Evolutionary conservation across 1,284 basidiomycete species (phyloP), one percentile per base, ranked within the genome.

Genomic region (Puccinia horiana): DNA sequence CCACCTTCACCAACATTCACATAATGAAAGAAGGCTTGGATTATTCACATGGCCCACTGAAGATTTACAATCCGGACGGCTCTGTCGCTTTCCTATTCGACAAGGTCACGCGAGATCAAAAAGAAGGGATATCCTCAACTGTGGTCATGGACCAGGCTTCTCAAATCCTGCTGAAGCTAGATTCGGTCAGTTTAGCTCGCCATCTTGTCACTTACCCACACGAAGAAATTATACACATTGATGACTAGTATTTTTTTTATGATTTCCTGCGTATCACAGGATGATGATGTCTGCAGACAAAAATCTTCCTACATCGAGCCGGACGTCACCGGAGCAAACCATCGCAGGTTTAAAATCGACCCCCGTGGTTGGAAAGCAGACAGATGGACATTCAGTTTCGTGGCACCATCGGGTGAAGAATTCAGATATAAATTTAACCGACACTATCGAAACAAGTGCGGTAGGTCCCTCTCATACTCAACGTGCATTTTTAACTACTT

Each of bases 1-100:
- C 42, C 42, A 20, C 42, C 42, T 44, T 47, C 42, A 70, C 42
- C 16, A 70, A 70, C 26, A n/a, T 70, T 23, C 40, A 47, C 18
- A 70, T 70, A 37, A 70, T 70, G 69, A 47, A 23, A 40, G 14
- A 47, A 9, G 12, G 11, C 23, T 23, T 49, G 29, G 69, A 70
- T 16, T 49, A 70, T 40, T 49, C 69, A 16, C 18, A 70, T 14
- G 42, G 42, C 14, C n/a, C 26, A 20, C 42, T 70, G 18, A 23
- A 44, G 29, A 40, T 70, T 47, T 16, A 70, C 18, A 47, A 70
- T 40, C 47, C 42, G 9, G 47, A 70, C 42, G 69, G 69, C 37
- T 44, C 69, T 47, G 69, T 70, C 44, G 69, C 69, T 70, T 70
- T 70, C 42, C 69, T 47, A 8, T 70, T 70, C 37, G 44, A 70